Base-by-base conservation (phyloP, 1,284 basidiomycete genomes). In the Sanghuangporus sanghuang region DNA sequence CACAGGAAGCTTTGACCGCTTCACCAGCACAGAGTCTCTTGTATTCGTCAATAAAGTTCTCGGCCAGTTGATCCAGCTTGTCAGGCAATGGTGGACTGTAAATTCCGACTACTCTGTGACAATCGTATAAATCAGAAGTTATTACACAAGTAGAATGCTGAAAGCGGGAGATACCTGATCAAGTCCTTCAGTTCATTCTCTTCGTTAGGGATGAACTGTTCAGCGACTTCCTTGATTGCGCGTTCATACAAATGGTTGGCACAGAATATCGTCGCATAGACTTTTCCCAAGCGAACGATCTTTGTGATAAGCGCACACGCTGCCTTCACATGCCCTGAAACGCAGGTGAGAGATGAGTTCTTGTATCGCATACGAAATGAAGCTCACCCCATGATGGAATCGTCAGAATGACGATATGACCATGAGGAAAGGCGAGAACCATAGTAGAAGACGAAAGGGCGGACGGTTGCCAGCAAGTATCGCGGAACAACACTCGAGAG, bases 321-420 rank as follows among this genome's bases (percentile, higher is more conserved):
- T 12, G 38, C n/a, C 27, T 63, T 63, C 12, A 49, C 49, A 52
- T 63, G 62, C 2, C 62, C 62, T 63, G 32, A 57, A 40, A 27
- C 16, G 32, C n/a, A n/a, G n/a, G n/a, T 12, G n/a, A 11, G 40
- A 44, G 40, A 44, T 11, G n/a, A 3, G 3, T 3, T 23, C 23
- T 1, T 23, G 23, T 23, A 23, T 23, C 23, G 23, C 23, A 23
- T 23, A 23, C 23, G 23, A 23, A 23, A 23, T 23, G 23, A 23
- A 23, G 23, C 23, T 23, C 23, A 23, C 23, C 23, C 23, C 23
- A 23, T 23, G 23, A 1, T 23, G 23, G 23, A 23, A 23, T 23
- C 23, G 23, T 23, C 23, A 23, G 2, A 23, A 23, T 2, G 23
- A 23, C 23, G 2, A 23, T 23, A 23, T 23, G 23, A 2, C 23